Base-by-base conservation (phyloP, 441 rosid species). In the Pelargonium australe region DNA sequence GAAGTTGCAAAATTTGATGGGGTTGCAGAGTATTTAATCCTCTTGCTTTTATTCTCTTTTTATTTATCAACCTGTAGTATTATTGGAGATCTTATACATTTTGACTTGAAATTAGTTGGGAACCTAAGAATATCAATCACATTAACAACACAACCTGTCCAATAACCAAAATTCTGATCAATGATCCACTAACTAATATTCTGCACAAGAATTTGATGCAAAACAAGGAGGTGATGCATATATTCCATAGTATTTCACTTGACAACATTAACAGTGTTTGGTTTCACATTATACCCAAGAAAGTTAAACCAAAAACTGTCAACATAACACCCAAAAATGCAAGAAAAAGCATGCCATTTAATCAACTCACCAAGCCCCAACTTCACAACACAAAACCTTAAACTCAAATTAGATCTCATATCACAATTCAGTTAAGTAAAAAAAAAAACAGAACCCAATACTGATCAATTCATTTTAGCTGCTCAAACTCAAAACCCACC, bases 61-160 rank as follows among this genome's bases (percentile, higher is more conserved):
- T 17, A 16, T 49, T 49, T 16, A 49, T 49, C 14, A 49, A 12
- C 5, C 17, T 49, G 13, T 12, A 13, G 61, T 23, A 23, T 23
- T 23, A 23, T 23, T 0, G 25, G 25, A 17, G 9, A 2, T 55
- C 25, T 55, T 16, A 1, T 1, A 55, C 61, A 55, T 10, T 10
- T 55, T 55, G 23, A 55, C 61, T 55, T 55, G 61, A 55, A 55
- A 55, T 55, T 55, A 23, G 25, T 17, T 16, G 61, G 17, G 61
- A 55, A 55, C 62, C 17, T 57, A 57, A 57, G 62, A 17, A 57
- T 57, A 57, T 17, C 62, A 17, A 57, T 57, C 62, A 57, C 62
- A 57, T 57, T 25, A 57, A 51, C 20, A 14, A n/a, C 58, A 51
- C 49, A 44, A 44, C 49, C 2, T 7, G 9, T 44, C 49, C 49